Evolutionary conservation across 177 flowering plant genomes (phyloP).

Genomic region (Telopea speciosissima): DNA sequence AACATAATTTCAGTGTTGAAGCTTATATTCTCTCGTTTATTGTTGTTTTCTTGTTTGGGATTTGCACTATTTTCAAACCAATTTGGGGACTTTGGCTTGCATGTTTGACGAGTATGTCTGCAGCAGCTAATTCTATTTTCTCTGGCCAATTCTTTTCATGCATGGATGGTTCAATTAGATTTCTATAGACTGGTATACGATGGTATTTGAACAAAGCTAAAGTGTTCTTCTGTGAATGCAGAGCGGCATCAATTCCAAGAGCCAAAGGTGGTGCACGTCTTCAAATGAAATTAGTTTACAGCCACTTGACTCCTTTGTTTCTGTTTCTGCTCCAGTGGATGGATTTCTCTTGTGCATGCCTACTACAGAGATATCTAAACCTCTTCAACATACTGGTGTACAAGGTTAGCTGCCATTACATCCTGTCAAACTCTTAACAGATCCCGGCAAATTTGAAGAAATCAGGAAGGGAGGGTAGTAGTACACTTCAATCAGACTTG

Average conservation of each 20-base stretch:
- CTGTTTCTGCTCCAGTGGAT: conserved; percentile 65
- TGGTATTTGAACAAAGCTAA: neutral
- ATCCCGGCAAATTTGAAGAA: too few relatives aligned
- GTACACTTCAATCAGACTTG: neutral
- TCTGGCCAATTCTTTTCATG: neutral
- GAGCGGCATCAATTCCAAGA: conserved; percentile 79
- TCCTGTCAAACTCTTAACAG: neutral
- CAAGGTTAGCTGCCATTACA: conserved; percentile 40
- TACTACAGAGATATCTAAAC: conserved; percentile 59
- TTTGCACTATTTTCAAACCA: neutral
- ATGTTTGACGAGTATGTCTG: neutral
- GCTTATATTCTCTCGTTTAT: neutral
- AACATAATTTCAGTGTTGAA: neutral
- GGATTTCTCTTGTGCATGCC: conserved; percentile 63
- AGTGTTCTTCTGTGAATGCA: conserved; percentile 15
- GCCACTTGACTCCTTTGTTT: conserved; percentile 61
- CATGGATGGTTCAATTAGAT: neutral
- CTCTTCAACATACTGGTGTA: conserved; percentile 66
- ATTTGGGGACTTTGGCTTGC: neutral
- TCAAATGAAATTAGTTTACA: conserved; percentile 76
- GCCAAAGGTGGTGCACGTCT: conserved; percentile 52
- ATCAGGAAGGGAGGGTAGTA: too few relatives aligned
- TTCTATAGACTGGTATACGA: neutral
- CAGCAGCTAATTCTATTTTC: neutral
- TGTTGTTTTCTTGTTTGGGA: neutral